phyloP scores from a whole-genome alignment of 169 alveolate species.

The Fabrea salina region DNA sequence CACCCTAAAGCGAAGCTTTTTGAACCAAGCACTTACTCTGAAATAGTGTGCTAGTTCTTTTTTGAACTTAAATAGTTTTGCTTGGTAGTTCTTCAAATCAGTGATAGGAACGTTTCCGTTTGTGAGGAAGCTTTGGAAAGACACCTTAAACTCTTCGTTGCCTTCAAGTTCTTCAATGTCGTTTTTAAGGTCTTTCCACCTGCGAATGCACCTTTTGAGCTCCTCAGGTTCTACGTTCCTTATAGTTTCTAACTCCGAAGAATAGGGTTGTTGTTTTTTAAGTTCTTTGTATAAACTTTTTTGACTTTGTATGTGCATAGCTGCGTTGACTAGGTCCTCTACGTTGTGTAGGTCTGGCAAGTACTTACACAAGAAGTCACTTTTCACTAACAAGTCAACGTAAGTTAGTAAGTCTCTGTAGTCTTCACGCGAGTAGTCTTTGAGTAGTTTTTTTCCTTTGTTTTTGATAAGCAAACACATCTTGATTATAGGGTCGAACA shows the following conservation, averaged over 20 bases:
- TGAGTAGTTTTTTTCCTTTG: conserved; percentile 27
- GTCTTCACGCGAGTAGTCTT: conserved; percentile 5
- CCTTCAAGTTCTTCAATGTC: neutral
- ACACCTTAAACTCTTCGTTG: neutral
- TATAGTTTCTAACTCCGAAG: neutral
- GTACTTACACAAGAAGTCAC: neutral
- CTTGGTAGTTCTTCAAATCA: neutral
- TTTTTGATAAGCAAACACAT: conserved; percentile 22
- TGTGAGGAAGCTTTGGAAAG: neutral
- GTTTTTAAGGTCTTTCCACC: neutral
- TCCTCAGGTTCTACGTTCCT: neutral
- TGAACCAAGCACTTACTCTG: neutral
- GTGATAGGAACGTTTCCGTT: neutral
- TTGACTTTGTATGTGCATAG: conserved; percentile 21
- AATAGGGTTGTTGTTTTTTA: conserved; percentile 15
- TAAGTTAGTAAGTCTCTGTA: conserved; percentile 17
- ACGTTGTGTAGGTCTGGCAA: neutral
- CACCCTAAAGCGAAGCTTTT: neutral
- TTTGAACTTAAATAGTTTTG: neutral
- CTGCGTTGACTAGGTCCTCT: conserved; percentile 19
- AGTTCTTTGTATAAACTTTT: neutral
- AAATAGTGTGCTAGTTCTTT: neutral
- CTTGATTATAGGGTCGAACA: neutral
- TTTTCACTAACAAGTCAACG: neutral
- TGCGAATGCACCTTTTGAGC: neutral